Base-by-base conservation (phyloP, 441 rosid genomes). In the Aquilaria agallochum region DNA sequence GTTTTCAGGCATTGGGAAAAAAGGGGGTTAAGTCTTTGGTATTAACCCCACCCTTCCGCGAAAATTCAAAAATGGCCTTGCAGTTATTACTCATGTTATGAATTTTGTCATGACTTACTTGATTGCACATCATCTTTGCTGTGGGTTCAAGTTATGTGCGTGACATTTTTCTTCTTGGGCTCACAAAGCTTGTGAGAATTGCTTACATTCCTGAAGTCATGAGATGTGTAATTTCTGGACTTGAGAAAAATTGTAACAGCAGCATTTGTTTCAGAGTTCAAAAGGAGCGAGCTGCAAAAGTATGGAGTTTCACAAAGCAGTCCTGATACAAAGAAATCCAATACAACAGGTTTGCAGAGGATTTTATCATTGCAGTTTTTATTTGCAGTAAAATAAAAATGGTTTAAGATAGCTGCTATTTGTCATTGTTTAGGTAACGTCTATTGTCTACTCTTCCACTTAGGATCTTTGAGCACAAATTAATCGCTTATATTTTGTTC, bases 241-340 rank as follows among this genome's bases (percentile, higher is more conserved):
- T 36, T 36, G 5, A 36, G 6, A 4, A 36, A 4, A 36, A 36
- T 36, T 8, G 27, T 20, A 20, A 36, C 42, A 4, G 42, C 7
- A 4, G 7, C 42, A 36, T 36, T 5, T 36, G 42, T 36, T 73
- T 74, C 73, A 83, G 95, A 85, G 57, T 83, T 88, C 66, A 83
- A 76, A 77, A 83, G 65, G 77, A 78, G 68, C 45, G 85, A 80
- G 63, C 32, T 75, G 64, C 79, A 76, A 55, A 83, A 73, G 71
- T 76, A 80, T 60, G 81, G 72, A 59, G 63, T 66, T 33, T 58
- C 60, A 36, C 64, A 67, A 53, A 60, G 70, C 44, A 61, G 57
- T 74, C 64, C 73, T 7, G 72, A 74, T 60, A 60, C 68, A 12
- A 14, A n/a, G 31, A 67, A 70, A 46, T 31, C 72, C 6, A 69